These are phyloP conservation scores for Carallia pectinifolia DNA, from an alignment of 345 rosid species.

Conservation along the genomic window DNA sequence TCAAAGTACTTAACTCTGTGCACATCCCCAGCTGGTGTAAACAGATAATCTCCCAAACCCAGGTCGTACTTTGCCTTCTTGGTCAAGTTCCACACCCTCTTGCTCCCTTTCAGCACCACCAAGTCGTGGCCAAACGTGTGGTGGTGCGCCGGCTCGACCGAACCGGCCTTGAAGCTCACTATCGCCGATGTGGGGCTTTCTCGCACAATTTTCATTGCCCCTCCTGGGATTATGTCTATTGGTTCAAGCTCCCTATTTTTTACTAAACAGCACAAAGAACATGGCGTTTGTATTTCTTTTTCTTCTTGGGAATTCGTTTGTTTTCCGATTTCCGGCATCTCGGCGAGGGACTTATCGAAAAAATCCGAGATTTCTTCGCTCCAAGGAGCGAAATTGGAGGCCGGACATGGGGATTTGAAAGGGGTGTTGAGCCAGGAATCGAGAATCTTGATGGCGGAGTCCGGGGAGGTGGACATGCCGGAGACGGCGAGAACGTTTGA, in stretches of 20 bases:
- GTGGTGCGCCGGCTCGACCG: conserved; percentile 89
- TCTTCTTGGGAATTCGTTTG: not conserved
- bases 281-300: conserved; percentile 16
- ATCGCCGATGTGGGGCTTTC: conserved; percentile 81
- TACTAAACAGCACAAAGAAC: conserved; percentile 57
- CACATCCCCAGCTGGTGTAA: conserved; percentile 79
- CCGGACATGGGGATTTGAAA: conserved; percentile 80
- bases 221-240: conserved; percentile 70
- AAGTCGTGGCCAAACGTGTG: conserved; percentile 83
- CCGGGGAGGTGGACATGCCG: conserved; percentile 50
- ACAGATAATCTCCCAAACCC: conserved; percentile 66
- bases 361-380: conserved; percentile 47
- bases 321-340: conserved; percentile 55
- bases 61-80: conserved; percentile 66
- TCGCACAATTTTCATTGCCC: conserved; percentile 80
- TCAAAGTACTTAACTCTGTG: conserved; percentile 80
- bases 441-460: conserved; percentile 58
- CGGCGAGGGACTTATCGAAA: conserved; percentile 45
- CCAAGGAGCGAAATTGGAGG: conserved; percentile 58
- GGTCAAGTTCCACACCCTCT: conserved; percentile 77
- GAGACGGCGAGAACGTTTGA: conserved; percentile 84
- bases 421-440: conserved; percentile 67
- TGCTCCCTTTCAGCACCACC: conserved; percentile 66
- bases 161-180: conserved; percentile 66
- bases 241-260: conserved; percentile 60